Base-by-base conservation (phyloP, 331 rosid genomes). In the Malus hybrid region DNA sequence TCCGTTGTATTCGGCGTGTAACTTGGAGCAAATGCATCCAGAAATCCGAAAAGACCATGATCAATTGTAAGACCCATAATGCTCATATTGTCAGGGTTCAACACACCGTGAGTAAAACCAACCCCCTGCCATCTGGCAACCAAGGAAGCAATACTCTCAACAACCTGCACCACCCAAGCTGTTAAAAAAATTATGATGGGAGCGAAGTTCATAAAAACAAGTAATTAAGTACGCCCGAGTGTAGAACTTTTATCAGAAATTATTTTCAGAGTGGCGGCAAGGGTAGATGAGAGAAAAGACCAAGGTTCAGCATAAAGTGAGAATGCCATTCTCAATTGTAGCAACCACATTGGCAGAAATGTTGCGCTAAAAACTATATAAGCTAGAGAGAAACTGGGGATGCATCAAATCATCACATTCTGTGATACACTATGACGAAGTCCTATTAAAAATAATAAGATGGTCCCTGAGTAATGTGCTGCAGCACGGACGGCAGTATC, bases 51-150 rank as follows among this genome's bases (percentile, higher is more conserved):
- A 48, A 97, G 99, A 66, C 99, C 99, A 63, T 92, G 92, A 80
- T 94, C 99, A 36, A 94, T 90, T 34, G 97, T 92, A 63, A 94
- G 96, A 77, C 99, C 99, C 89, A 94, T 84, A 87, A 94, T 84
- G 82, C 99, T 94, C 99, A 91, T 92, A 84, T 94, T 94, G 79
- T 94, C 99, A 1, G 97, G 89, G 88, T 94, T 94, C 91, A 94
- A 88, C 74, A 94, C 99, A 79, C 99, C 99, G 70, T 92, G 99
- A 68, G 99, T 94, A 83, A 94, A 94, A 65, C 99, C 99, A 81
- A 92, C 96, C 63, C 99, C 99, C 83, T 94, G 99, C 97, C 99
- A 94, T 56, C 85, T 84, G 52, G 97, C 97, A 81, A 89, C 85
- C 87, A 90, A 80, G 80, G 97, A 86, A 58, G 97, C 99, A 76